These are phyloP conservation scores for Solanum pennellii DNA, from an alignment of 257 asterid genomes.

Conservation along the genomic window DNA sequence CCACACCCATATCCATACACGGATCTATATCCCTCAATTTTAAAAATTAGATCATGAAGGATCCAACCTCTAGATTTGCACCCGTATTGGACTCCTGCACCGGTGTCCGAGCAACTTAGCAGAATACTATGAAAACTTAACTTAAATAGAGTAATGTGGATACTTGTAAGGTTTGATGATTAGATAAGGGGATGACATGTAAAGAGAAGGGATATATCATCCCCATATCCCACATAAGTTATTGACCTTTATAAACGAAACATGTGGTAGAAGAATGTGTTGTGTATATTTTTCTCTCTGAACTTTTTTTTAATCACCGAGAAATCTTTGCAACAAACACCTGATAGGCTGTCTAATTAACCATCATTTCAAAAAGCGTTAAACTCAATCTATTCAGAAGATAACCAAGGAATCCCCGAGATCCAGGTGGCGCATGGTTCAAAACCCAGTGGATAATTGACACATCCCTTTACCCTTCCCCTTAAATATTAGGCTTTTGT, in stretches of 20 bases:
- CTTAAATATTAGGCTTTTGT: not conserved
- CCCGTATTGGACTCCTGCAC: not conserved
- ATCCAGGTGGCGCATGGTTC: not conserved
- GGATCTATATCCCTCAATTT: not conserved
- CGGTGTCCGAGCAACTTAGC: not conserved
- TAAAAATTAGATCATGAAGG: not conserved
- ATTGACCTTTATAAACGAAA: not conserved
- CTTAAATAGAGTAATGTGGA: not conserved
- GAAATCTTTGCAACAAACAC: not conserved
- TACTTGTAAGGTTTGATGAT: not conserved
- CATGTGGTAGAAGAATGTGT: not conserved
- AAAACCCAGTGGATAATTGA: not conserved
- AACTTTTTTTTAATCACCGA: not conserved
- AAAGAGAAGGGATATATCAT: not conserved
- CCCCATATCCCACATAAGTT: not conserved
- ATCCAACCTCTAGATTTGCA: not conserved
- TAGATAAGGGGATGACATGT: not conserved
- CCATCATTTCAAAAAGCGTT: not conserved
- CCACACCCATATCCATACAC: not conserved
- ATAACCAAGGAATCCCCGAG: not conserved
- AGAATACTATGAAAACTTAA: not conserved
- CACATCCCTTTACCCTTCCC: not conserved
- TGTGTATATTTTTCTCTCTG: not conserved
- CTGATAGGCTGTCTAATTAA: not conserved
- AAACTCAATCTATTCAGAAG: not conserved